Percentiles rank a stretch among this genome's conserved stretches.
phyloP scores from a whole-genome alignment of 345 rosid genomes.

The Ceriops tagal region DNA sequence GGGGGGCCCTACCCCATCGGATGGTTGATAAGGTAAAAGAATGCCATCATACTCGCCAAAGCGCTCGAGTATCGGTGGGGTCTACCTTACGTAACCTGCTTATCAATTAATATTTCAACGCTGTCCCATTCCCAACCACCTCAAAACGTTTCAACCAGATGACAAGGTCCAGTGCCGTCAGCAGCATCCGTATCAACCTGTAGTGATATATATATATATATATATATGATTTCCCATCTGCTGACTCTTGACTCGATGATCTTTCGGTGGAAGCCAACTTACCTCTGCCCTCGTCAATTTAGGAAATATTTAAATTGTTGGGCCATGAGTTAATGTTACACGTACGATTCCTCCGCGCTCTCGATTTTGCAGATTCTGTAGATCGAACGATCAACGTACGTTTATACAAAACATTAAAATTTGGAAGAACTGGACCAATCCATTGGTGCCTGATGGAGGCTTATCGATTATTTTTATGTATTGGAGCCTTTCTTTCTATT shows the following conservation, averaged over 20 bases:
- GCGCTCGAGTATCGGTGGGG: constrained; percentile 2
- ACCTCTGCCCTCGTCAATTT: neutral
- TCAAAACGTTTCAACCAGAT: neutral
- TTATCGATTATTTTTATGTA: no score
- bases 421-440: no score
- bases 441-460: no score
- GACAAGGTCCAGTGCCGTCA: no score
- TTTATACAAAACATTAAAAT: no score
- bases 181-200: neutral
- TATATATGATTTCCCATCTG: neutral
- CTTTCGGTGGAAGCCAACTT: neutral
- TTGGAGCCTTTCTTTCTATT: no score
- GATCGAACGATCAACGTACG: neutral
- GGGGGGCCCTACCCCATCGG: neutral
- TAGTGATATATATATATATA: neutral
- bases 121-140: neutral
- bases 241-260: neutral
- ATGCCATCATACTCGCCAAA: neutral
- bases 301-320: no score
- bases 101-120: constrained; percentile 12
- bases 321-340: no score
- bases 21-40: neutral
- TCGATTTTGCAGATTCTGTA: neutral
- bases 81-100: neutral
- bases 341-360: neutral